Evolutionary conservation across 352 stramenopile genomes (phyloP), one percentile per base, ranked within the genome.

Genomic region (Pythium utonaiense): DNA sequence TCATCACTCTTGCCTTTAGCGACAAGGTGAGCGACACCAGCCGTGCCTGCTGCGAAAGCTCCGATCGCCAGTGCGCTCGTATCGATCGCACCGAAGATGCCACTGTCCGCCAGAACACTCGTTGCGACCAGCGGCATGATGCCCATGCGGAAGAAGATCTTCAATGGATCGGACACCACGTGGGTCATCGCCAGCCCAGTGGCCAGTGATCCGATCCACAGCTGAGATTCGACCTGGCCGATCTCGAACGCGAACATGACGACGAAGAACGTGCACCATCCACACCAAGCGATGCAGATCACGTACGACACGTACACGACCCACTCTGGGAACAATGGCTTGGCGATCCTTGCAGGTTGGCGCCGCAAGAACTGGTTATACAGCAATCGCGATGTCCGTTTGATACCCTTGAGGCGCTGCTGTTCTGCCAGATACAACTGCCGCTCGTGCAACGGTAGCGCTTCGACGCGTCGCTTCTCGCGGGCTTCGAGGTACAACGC

Each of bases 221-320:
- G 69, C 67, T 86, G 70, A 14, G 78, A 73, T 41, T 88, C 75
- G n/a, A 80, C 64, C 3, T 71, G 56, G 24, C 75, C 82, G 19
- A 89, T 78, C 7, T 74, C 80, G 53, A 88, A 86, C 6, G 75
- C 78, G 49, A 89, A 89, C 70, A 86, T 83, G 34, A 88, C 42
- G 7, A 91, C 78, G 47, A 89, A 91, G 57, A 80, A 91, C 34
- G 74, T 47, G 24, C 75, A 77, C 79, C 79, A 89, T 4, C 48
- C 69, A 36, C 73, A 82, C 76, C 78, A 86, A 3, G 49, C 65
- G 3, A 67, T 60, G 58, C 82, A 84, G 33, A 89, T 80, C 13
- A 60, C 66, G 50, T 88, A 89, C 57, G 79, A 86, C 24, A 89
- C 59, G 66, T 89, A 86, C 16, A 88, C 71, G 13, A 91, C 79